Evolutionary conservation across 352 stramenopile genomes (phyloP), one percentile per base, ranked within the genome.

Genomic region (Phytopythium montanum): DNA sequence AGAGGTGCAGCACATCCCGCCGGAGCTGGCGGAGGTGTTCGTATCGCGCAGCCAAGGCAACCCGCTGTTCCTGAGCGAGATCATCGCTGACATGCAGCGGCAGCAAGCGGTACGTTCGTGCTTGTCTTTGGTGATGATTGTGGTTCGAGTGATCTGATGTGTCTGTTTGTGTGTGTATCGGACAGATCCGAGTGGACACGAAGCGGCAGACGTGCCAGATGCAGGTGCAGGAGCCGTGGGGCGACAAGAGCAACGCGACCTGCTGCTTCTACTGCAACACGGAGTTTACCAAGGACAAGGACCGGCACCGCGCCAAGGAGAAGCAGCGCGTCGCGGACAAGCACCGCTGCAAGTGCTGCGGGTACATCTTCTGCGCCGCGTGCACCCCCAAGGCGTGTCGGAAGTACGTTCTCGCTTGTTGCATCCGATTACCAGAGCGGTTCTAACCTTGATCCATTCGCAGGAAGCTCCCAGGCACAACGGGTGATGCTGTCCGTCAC

Each of bases 11-110:
- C 56, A 63, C 16, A 83, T 94, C 25, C 84, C 83, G 0, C 64
- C 36, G 10, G 77, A 92, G 33, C 70, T 95, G 12, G 54, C 85
- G 29, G 72, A 61, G 18, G 84, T 95, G 52, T 62, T 95, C 16
- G 70, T 88, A 18, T 91, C 81, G 5, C 70, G 84, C 1, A 89
- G 76, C 3, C 86, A 95, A 64, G 86, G 86, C 23, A 95, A 94
- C 46, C 84, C 86, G 51, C 73, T 95, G 6, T 94, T 95, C 59
- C 59, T 95, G 10, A 69, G 82, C 56, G 85, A 95, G 42, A 87
- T 95, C n/a, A 88, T 95, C 25, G 68, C 68, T n/a, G 83, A 92
- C 46, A 92, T 95, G 85, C 55, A 70, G 23, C 72, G 85, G 23
- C 83, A 93, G 34, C 69, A 91, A 83, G 81, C 88, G 60, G 75